phyloP scores from a whole-genome alignment of 2,329 filamentous ascomycete genomes.

The Fusarium gaditjirri region DNA sequence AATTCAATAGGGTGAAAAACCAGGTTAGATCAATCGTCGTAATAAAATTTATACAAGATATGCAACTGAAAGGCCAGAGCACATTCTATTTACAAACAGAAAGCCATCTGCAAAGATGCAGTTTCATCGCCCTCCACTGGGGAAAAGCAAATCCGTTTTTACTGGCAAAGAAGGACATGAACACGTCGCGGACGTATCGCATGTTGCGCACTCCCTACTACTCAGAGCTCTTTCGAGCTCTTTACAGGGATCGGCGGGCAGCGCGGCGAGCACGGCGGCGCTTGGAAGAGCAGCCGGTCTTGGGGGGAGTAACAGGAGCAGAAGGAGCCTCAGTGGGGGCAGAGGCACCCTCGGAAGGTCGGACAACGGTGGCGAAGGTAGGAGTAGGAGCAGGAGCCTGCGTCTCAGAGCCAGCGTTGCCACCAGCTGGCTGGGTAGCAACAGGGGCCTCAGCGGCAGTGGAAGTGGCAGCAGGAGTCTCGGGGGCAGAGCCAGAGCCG shows the following conservation, averaged over 20 bases:
- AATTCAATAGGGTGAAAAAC: neutral
- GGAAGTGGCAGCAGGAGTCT: constrained; percentile 15
- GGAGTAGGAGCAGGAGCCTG: constrained; percentile 31
- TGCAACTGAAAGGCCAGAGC: constrained; percentile 34
- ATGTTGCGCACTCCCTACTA: neutral
- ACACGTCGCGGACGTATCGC: constrained; percentile 26
- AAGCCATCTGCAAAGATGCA: constrained; percentile 35
- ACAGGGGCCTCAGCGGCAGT: constrained; percentile 13
- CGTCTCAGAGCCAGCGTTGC: neutral
- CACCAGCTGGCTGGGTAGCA: constrained; percentile 34
- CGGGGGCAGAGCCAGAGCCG: constrained; percentile 9
- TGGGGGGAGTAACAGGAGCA: constrained; percentile 22
- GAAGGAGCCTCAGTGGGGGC: constrained; percentile 23
- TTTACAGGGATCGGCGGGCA: constrained; percentile 37
- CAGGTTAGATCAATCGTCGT: constrained; percentile 15
- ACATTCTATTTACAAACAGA: constrained; percentile 45
- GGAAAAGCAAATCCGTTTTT: constrained; percentile 20
- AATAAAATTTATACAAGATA: constrained; percentile 44
- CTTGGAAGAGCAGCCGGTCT: constrained; percentile 37
- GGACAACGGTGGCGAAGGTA: constrained; percentile 40
- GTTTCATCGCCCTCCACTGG: constrained; percentile 31
- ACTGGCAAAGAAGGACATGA: constrained; percentile 3
- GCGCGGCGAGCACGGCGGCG: constrained; percentile 39
- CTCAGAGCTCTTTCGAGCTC: constrained; percentile 17
- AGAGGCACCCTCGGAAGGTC: constrained; percentile 20